Conservation (phyloP, 1,284 basidiomycete genomes). For the Trametes sp. region DNA sequence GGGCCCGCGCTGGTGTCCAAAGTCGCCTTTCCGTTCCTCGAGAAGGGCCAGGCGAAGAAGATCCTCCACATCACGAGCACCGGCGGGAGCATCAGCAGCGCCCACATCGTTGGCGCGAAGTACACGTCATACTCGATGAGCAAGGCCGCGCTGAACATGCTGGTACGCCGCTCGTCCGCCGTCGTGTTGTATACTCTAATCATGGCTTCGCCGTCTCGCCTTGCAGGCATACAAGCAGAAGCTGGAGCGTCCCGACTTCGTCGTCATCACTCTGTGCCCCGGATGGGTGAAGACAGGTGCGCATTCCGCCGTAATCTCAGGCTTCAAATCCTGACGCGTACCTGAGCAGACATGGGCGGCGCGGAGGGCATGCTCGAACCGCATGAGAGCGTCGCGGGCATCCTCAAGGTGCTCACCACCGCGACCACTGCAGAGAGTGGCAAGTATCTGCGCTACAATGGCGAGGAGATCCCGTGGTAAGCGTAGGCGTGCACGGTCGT, state of each 20-base stretch:
- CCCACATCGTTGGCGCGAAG: conserved; percentile 20
- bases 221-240: conserved; percentile 44
- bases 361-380: conserved; percentile 41
- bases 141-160: conserved; percentile 43
- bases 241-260: conserved; percentile 34
- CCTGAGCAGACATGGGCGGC: conserved; percentile 39
- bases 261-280: conserved; percentile 37
- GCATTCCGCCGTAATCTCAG: not conserved
- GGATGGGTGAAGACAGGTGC: conserved; percentile 44
- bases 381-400: conserved; percentile 30
- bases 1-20: conserved; percentile 45
- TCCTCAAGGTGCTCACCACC: conserved; percentile 35
- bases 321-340: not conserved
- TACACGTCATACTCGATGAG: conserved; percentile 41
- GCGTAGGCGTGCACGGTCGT: too few species aligned
- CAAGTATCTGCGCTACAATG: conserved; percentile 40
- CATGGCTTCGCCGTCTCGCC: too few species aligned
- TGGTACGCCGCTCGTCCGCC: too few species aligned
- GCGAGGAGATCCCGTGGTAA: conserved; percentile 26
- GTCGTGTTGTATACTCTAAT: too few species aligned
- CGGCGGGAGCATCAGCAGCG: conserved; percentile 41
- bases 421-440: conserved; percentile 37
- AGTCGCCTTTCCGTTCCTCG: conserved; percentile 43
- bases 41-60: conserved; percentile 43
- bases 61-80: conserved; percentile 46